Conservation (phyloP, 202 grass and related monocot species). For the Bolboschoenoplectus hybrid region DNA sequence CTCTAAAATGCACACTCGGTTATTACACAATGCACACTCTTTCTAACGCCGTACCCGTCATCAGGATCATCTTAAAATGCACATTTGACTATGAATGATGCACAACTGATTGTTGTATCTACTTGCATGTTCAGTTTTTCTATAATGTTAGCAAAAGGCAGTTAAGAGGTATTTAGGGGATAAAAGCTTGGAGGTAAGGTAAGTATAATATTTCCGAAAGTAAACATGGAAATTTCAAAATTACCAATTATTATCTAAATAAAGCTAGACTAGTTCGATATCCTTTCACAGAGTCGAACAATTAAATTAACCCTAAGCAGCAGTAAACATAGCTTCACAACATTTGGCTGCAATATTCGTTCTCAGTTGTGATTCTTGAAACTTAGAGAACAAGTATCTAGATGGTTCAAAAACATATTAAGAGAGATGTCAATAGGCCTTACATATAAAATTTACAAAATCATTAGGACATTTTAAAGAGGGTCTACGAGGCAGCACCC, state of each 20-base stretch:
- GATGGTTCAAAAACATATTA: background rate
- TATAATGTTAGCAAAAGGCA: no score
- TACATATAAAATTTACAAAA: constrained; percentile 30
- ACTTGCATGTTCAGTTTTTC: no score
- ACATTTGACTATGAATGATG: no score
- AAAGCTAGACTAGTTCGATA: background rate
- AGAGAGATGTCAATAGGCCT: background rate
- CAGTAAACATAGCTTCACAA: background rate
- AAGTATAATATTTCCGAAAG: background rate
- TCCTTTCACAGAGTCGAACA: background rate
- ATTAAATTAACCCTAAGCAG: background rate
- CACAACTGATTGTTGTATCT: no score
- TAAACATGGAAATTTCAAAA: background rate
- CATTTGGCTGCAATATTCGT: background rate
- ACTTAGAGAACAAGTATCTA: background rate
- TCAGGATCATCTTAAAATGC: no score
- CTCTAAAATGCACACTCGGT: no score
- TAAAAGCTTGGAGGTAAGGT: background rate
- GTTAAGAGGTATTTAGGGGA: background rate
- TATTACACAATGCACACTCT: no score
- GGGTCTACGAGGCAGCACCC: constrained; percentile 55
- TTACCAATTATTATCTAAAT: background rate
- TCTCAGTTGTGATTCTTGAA: background rate
- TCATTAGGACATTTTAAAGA: background rate
- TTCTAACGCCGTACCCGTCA: no score